Percentiles rank a stretch among this genome's conserved stretches.
Conservation (phyloP, 768 basidiomycete species). For the Phlebiopsis gigantea region DNA sequence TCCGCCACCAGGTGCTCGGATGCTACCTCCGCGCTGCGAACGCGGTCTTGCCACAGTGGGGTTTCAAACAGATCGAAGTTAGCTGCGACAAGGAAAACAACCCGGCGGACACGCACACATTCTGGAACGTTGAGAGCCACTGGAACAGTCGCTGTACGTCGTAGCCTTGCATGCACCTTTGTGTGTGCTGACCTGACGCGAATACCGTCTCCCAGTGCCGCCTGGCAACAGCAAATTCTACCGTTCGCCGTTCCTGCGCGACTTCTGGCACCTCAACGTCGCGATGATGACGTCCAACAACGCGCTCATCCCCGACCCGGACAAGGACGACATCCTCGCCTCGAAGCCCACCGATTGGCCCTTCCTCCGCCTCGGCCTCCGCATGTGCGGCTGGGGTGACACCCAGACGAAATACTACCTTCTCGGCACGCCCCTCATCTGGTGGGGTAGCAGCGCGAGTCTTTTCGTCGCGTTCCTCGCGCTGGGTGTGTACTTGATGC, state of each 20-base stretch:
- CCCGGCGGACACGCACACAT: slow-evolving; percentile 75
- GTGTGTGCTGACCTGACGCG: neutral
- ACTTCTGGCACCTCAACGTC: slow-evolving; percentile 98
- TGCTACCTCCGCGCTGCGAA: slow-evolving; percentile 92
- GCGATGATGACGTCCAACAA: slow-evolving; percentile 99
- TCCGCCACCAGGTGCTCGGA: slow-evolving; percentile 69
- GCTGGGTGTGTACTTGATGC: slow-evolving; percentile 66
- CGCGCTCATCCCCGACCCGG: slow-evolving; percentile 93
- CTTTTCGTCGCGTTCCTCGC: slow-evolving; percentile 49
- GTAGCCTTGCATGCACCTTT: neutral
- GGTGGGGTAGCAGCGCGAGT: slow-evolving; percentile 78
- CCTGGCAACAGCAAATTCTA: slow-evolving; percentile 79
- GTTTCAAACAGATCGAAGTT: slow-evolving; percentile 98
- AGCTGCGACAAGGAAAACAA: slow-evolving; percentile 88
- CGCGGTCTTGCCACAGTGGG: slow-evolving; percentile 91
- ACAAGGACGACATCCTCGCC: slow-evolving; percentile 97
- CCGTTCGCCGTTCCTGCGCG: slow-evolving; percentile 86
- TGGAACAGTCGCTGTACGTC: slow-evolving; percentile 90
- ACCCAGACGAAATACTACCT: slow-evolving; percentile 88
- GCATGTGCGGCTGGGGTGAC: slow-evolving; percentile 98
- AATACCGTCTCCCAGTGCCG: slow-evolving; percentile 55
- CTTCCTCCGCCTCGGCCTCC: slow-evolving; percentile 77
- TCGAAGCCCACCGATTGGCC: slow-evolving; percentile 95
- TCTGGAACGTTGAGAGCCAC: slow-evolving; percentile 98
- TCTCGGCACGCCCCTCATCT: slow-evolving; percentile 86